Base-by-base conservation (phyloP, 352 stramenopile genomes). In the Hyaloperonospora arabidopsidis region DNA sequence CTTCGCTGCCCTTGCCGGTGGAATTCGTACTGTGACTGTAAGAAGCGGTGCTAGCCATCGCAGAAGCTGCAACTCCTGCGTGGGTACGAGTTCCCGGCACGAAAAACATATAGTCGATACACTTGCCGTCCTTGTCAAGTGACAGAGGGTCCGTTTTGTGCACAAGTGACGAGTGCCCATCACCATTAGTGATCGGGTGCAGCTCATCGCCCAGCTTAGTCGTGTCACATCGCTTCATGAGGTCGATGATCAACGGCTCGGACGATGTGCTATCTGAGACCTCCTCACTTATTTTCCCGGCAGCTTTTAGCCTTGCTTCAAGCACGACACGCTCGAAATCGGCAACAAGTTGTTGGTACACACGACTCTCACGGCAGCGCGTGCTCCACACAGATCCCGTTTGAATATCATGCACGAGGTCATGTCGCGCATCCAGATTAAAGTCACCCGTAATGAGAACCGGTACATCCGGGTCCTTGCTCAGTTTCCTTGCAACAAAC, bases 41-140 rank as follows among this genome's bases (percentile, higher is more conserved):
- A 23, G 48, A 34, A 14, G 35, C 45, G 7, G 54, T 61, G 15
- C 56, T 58, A 13, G 29, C 58, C 39, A 28, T 29, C 35, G 49
- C 29, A 43, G 19, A n/a, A 7, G 35, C 14, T 17, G 36, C 19
- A 29, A 7, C n/a, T n/a, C 18, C 49, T 13, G 52, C 44, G 12
- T 63, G 64, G 17, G 74, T 68, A 25, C 57, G 68, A 7, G 65
- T 63, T 0, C 63, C 63, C 0, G 78, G 70, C 39, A 77, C 74
- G 61, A 86, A 85, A 52, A 92, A 89, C 67, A 92, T 79, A 60
- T 88, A 92, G 69, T 92, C 82, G 52, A 92, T 92, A 59, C 82
- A 92, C 52, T 92, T 92, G 65, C 82, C 82, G 47, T 85, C 68
- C 36, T 78, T 81, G 10, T 86, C 61, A 1, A 46, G 63, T 1